Conservation (phyloP, 2,329 filamentous ascomycete species). For the Colletotrichum agaves region DNA sequence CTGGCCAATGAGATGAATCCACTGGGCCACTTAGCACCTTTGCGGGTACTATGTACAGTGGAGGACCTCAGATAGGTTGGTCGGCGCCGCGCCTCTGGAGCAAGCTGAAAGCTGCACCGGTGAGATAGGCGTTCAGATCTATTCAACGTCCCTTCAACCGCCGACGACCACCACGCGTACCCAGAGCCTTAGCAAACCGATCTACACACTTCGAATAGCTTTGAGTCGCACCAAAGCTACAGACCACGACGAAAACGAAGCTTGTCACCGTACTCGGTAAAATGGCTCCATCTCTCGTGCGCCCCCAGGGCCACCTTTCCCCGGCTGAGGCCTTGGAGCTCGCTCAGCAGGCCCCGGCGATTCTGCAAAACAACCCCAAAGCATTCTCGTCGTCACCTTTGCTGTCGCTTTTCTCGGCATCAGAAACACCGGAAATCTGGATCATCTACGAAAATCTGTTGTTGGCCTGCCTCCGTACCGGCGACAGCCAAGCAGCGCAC, state of each 20-base stretch:
- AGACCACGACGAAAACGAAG: neutral
- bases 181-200: neutral
- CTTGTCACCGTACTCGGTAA: neutral
- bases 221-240: neutral
- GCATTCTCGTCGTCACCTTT: constrained; percentile 66
- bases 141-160: neutral
- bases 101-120: too few species aligned
- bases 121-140: too few species aligned
- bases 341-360: constrained; percentile 69
- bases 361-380: constrained; percentile 65
- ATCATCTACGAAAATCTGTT: constrained; percentile 87
- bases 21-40: neutral
- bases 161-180: neutral
- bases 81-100: neutral
- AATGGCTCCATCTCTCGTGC: constrained; percentile 66
- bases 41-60: neutral
- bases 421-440: constrained; percentile 86
- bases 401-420: constrained; percentile 61
- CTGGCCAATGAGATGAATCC: constrained; percentile 16
- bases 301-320: constrained; percentile 66
- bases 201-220: neutral
- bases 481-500: constrained; percentile 82
- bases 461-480: constrained; percentile 83
- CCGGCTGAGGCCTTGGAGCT: constrained; percentile 65
- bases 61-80: constrained; percentile 11